phyloP scores from a whole-genome alignment of 352 stramenopile species.

The Globisporangium radiosum region DNA sequence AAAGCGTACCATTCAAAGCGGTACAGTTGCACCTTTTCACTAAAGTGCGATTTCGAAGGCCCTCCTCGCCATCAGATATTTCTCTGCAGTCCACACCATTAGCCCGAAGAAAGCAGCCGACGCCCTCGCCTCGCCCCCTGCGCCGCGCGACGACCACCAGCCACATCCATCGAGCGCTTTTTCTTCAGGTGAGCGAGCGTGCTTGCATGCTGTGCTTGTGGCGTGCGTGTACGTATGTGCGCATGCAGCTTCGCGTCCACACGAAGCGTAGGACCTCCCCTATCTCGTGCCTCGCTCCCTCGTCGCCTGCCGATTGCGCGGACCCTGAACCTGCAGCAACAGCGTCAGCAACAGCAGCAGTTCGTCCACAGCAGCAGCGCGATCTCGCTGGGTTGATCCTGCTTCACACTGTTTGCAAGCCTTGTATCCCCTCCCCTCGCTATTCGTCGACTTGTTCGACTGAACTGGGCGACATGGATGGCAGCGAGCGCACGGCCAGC shows the following conservation, averaged over 20 bases:
- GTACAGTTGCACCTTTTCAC: neutral
- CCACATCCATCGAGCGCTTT: slow-evolving; percentile 16
- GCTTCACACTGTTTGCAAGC: neutral
- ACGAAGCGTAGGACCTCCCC: too few species aligned
- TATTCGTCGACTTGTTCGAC: neutral
- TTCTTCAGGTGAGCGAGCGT: slow-evolving; percentile 17
- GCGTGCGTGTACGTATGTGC: neutral
- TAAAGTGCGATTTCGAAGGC: too few species aligned
- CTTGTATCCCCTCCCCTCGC: neutral
- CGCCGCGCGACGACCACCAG: slow-evolving; percentile 6
- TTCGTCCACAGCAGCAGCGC: neutral
- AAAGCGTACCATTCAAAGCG: neutral
- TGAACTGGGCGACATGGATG: neutral
- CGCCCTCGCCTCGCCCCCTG: neutral
- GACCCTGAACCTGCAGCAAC: too few species aligned
- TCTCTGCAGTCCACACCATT: slow-evolving; percentile 8
- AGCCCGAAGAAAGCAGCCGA: slow-evolving; percentile 1
- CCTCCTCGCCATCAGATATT: slow-evolving; percentile 29
- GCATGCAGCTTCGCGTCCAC: neutral
- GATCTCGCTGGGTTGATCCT: neutral
- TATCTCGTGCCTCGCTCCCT: neutral
- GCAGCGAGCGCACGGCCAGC: neutral
- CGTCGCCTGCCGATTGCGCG: neutral
- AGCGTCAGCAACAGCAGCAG: neutral
- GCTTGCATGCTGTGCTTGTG: neutral